phyloP scores from a whole-genome alignment of 306 rosid genomes.

The Senna tora region DNA sequence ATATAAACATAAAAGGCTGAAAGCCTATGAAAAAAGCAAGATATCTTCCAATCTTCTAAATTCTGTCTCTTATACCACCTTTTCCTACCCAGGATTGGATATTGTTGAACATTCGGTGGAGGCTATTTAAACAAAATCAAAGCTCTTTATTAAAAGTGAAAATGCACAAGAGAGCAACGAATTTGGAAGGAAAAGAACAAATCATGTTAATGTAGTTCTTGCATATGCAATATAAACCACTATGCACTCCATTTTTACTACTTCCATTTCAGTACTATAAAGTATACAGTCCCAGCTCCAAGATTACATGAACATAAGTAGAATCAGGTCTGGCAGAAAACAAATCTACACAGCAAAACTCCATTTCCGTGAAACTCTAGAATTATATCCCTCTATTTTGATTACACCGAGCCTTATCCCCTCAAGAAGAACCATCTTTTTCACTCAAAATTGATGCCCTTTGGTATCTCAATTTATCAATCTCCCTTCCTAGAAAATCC shows the following conservation, averaged over 20 bases:
- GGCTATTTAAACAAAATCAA: too few relatives aligned
- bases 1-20: too few relatives aligned
- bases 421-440: slow-evolving; percentile 54
- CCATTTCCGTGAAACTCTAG: neutral
- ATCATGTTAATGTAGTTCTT: too few relatives aligned
- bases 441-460: slow-evolving; percentile 67
- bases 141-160: too few relatives aligned
- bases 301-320: slow-evolving; percentile 1
- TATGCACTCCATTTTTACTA: neutral
- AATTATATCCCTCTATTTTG: neutral
- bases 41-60: too few relatives aligned
- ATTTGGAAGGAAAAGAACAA: neutral
- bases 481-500: slow-evolving; percentile 87
- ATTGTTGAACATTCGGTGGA: too few relatives aligned
- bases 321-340: neutral
- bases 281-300: neutral
- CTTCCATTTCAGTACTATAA: slow-evolving; percentile 14
- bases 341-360: slow-evolving; percentile 16
- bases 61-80: neutral
- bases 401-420: slow-evolving; percentile 4
- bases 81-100: neutral
- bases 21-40: too few relatives aligned
- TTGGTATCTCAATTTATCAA: slow-evolving; percentile 72
- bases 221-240: neutral
- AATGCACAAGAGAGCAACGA: neutral